These are phyloP conservation scores for Mycena sanguinolenta DNA, from an alignment of 768 basidiomycete genomes.

Conservation along the genomic window DNA sequence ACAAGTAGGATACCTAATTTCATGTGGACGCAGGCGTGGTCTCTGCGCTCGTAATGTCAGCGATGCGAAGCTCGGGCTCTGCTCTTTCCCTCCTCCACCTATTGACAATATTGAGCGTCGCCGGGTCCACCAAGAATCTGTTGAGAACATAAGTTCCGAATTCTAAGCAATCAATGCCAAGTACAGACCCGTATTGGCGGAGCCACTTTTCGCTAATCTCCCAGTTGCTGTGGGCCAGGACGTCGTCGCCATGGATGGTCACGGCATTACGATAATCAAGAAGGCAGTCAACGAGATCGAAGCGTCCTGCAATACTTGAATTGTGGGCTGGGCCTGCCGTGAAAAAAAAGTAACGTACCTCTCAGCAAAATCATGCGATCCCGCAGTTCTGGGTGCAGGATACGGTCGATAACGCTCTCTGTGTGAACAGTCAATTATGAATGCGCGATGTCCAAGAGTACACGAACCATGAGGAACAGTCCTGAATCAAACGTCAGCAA, in stretches of 20 bases:
- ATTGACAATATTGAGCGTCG: conserved; percentile 80
- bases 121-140: conserved; percentile 85
- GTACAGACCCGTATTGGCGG: conserved; percentile 80
- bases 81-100: conserved; percentile 91
- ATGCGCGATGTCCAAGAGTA: not conserved
- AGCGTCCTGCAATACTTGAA: conserved; percentile 65
- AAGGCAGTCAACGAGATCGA: conserved; percentile 84
- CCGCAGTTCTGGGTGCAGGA: conserved; percentile 90
- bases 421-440: conserved; percentile 24
- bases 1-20: conserved; percentile 15
- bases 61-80: conserved; percentile 74
- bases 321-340: conserved; percentile 12
- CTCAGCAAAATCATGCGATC: conserved; percentile 92
- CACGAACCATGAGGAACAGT: conserved; percentile 86
- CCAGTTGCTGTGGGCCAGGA: conserved; percentile 91
- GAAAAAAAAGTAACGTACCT: conserved; percentile 61
- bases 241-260: conserved; percentile 91
- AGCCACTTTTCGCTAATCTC: conserved; percentile 90
- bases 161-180: not conserved
- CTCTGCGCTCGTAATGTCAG: conserved; percentile 62
- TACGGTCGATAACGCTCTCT: conserved; percentile 94
- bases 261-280: conserved; percentile 78
- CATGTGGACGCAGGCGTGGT: conserved; percentile 44
- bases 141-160: conserved; percentile 17
- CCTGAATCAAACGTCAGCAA: conserved; percentile 51